Conservation (phyloP, 2,329 filamentous ascomycete species). For the Xylariaceae sp. region DNA sequence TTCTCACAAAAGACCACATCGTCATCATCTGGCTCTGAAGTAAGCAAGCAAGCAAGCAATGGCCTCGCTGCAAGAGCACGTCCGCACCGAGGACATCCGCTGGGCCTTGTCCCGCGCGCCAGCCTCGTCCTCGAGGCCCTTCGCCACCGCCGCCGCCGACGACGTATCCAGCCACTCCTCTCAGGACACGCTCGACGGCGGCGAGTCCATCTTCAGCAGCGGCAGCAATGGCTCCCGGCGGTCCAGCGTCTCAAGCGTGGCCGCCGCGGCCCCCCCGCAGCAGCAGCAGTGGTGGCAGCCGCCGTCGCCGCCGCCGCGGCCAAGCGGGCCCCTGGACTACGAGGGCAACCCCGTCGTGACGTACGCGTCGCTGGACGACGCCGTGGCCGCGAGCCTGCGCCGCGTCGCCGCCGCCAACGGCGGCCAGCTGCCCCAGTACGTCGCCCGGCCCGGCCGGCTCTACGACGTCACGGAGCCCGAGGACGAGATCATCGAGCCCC, state of each 20-base stretch:
- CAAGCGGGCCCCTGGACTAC: conserved; percentile 15
- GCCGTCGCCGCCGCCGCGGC: conserved; percentile 6
- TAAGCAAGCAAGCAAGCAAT: too few species aligned
- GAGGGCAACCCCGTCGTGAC: conserved; percentile 21
- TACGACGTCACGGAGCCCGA: conserved; percentile 29
- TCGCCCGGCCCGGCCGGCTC: conserved; percentile 24
- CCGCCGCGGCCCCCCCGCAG: neutral
- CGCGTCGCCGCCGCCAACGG: conserved; percentile 5
- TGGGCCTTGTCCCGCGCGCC: conserved; percentile 14
- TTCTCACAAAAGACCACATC: too few species aligned
- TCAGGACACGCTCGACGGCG: conserved; percentile 6
- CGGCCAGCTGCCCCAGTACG: conserved; percentile 14
- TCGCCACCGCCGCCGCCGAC: too few species aligned
- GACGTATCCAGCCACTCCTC: too few species aligned
- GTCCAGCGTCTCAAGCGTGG: conserved; percentile 20
- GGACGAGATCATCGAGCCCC: conserved; percentile 25
- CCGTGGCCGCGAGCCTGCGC: conserved; percentile 17
- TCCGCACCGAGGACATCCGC: conserved; percentile 15
- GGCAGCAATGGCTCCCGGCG: conserved; percentile 12
- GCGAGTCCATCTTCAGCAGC: conserved; percentile 6
- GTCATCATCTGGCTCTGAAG: too few species aligned
- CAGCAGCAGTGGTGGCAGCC: conserved; percentile 1
- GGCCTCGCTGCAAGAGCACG: conserved; percentile 18
- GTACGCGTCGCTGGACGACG: conserved; percentile 25
- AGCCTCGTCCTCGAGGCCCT: too few species aligned